Base-by-base conservation (phyloP, 352 stramenopile species). In the Phytophthora vignae region DNA sequence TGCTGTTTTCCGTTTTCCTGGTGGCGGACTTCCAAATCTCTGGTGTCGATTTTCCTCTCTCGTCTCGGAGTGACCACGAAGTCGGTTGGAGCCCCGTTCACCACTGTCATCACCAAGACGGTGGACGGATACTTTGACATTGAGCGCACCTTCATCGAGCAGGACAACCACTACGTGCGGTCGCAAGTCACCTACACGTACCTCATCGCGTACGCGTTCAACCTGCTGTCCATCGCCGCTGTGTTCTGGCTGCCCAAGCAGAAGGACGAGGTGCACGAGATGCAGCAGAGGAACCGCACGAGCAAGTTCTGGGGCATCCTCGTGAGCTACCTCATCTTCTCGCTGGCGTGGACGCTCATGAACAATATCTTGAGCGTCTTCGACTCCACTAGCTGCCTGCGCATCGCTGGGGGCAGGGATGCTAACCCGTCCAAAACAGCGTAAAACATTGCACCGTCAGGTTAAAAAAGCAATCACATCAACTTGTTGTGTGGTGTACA, bases 301-400 rank as follows among this genome's bases (percentile, higher is more conserved):
- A 90, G 67, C 65, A 74, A 77, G 52, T 33, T 66, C 14, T 50
- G 64, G 54, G 79, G 76, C 42, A 65, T 55, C 0, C 12, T 72
- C 6, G 38, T 79, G 29, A 14, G 44, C 12, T 74, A 79, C 31
- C 53, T 84, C 4, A 54, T 38, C 14, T 84, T 88, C 74, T 50
- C 57, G 17, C 60, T 88, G 29, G 29, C 48, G 15, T 88, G 78
- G 78, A 82, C 78, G 19, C 31, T 88, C 48, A 86, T 81, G 73
- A 86, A 72, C 40, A 88, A 88, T 61, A 59, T 88, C 36, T 52
- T 90, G 10, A 82, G 73, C 38, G 48, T 88, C 15, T 85, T 67
- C 31, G 66, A 78, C 14, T 77, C 70, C 6, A 89, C 83, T 12
- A 74, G 67, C 38, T 86, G 79, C 27, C 57, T 86, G 7, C 67